Evolutionary conservation across 176 grass and related monocot species (phyloP).

Genomic region (Ananas comosus): DNA sequence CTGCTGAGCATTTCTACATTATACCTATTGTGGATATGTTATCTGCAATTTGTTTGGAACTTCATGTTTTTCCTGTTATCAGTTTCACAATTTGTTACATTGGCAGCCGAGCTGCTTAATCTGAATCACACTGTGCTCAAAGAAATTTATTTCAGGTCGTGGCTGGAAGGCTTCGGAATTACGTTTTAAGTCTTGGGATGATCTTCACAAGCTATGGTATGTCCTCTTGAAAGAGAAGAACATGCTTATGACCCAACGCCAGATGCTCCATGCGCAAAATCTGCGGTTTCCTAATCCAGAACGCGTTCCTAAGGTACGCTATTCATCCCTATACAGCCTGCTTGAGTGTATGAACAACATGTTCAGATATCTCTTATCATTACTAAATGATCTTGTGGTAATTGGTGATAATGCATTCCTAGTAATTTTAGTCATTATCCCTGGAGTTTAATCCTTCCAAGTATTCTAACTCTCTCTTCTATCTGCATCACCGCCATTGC

Average conservation of each 20-base stretch:
- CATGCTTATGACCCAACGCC: slow-evolving; percentile 87
- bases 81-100: neutral
- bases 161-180: slow-evolving; percentile 92
- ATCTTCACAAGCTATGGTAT: slow-evolving; percentile 91
- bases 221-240: slow-evolving; percentile 95
- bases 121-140: neutral
- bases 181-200: slow-evolving; percentile 94
- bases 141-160: slow-evolving; percentile 33
- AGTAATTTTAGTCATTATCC: no score
- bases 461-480: no score
- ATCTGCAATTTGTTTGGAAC: no score
- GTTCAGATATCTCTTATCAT: no score
- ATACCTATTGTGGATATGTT: neutral
- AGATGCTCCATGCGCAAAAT: slow-evolving; percentile 73
- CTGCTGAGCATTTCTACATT: no score
- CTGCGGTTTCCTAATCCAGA: slow-evolving; percentile 76
- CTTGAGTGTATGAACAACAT: neutral
- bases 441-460: no score
- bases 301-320: slow-evolving; percentile 75
- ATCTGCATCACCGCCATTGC: no score
- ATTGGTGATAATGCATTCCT: no score
- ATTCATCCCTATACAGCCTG: neutral
- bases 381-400: no score
- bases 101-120: neutral
- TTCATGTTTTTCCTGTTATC: no score